Evolutionary conservation across 345 rosid genomes (phyloP).

Genomic region (Rhodamnia argentea): DNA sequence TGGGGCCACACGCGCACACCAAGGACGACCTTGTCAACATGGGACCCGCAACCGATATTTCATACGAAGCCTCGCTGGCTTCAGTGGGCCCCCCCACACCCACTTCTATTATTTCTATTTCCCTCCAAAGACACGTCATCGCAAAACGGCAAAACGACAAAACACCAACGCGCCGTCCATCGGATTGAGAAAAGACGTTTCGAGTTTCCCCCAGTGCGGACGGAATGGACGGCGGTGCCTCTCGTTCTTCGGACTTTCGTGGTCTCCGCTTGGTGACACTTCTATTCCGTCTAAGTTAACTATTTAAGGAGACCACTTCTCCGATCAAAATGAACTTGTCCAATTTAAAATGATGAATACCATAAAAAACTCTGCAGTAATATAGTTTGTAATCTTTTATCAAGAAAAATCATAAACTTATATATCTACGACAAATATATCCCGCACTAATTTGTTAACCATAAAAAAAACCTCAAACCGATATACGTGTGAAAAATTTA

Average conservation of each 20-base stretch:
- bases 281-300: neutral
- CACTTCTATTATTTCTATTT: neutral
- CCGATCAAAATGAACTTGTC: neutral
- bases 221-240: neutral
- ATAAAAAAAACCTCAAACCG: rapidly evolving
- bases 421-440: too few relatives aligned
- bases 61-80: neutral
- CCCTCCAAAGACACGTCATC: neutral
- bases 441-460: too few relatives aligned
- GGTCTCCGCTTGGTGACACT: neutral
- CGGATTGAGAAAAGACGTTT: neutral
- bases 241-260: neutral
- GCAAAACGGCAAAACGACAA: neutral
- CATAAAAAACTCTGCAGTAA: too few relatives aligned
- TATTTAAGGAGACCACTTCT: neutral
- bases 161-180: neutral
- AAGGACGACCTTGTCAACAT: neutral
- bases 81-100: neutral
- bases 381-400: too few relatives aligned
- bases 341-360: too few relatives aligned
- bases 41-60: neutral
- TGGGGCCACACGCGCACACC: neutral
- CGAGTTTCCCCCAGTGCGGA: neutral
- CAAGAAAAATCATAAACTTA: rapidly evolving
- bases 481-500: rapidly evolving